Evolutionary conservation across 192 early-diverging fungal species (phyloP).

Genomic region (Coemansia sp.): DNA sequence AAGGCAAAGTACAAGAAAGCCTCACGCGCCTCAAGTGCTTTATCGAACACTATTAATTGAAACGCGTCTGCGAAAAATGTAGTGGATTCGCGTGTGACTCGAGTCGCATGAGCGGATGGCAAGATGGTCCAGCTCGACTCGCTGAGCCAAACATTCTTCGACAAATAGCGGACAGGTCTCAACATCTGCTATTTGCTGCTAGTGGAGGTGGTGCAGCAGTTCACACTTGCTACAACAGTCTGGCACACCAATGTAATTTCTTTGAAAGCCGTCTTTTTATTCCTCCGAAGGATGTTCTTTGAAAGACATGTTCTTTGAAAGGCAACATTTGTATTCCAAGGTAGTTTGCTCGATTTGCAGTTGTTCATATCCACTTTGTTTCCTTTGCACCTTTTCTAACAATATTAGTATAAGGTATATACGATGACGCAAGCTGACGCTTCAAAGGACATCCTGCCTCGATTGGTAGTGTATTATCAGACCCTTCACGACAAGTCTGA

Average conservation of each 20-base stretch:
- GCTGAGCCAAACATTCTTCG: background rate
- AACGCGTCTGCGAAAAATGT: background rate
- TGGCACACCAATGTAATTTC: background rate
- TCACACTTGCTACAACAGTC: background rate
- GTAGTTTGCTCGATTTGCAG: no score
- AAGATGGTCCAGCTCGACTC: background rate
- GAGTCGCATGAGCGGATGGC: background rate
- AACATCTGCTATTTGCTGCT: background rate
- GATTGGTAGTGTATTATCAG: slow-evolving; percentile 15
- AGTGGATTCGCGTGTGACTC: slow-evolving; percentile 9
- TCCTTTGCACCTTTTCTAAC: background rate
- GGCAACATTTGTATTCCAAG: no score
- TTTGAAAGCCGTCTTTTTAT: no score
- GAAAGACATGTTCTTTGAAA: no score
- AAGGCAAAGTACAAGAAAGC: background rate
- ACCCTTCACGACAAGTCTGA: slow-evolving; percentile 10
- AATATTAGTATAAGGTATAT: background rate
- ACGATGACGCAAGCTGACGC: background rate
- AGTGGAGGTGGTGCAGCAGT: background rate
- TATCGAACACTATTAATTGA: background rate
- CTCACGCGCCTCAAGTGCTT: background rate
- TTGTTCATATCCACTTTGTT: no score
- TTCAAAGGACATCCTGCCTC: background rate
- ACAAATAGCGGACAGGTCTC: background rate
- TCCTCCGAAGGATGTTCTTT: no score